Evolutionary conservation across 2,329 filamentous ascomycete genomes (phyloP).

Genomic region (Fusarium lateritium): DNA sequence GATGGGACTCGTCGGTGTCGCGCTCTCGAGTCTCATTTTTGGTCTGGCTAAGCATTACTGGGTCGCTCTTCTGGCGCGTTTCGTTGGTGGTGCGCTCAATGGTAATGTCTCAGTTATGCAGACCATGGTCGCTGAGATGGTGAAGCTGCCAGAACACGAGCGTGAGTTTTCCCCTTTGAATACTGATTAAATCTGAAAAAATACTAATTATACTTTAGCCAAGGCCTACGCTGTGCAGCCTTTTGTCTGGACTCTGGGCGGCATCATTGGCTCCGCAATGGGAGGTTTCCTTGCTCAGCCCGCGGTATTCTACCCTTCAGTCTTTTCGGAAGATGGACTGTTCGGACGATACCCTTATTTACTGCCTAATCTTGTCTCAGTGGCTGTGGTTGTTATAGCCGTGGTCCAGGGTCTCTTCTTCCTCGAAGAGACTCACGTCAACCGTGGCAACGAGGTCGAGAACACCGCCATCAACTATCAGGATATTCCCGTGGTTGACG

Average conservation of each 20-base stretch:
- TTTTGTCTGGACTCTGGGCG: slow-evolving; percentile 89
- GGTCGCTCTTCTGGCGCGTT: slow-evolving; percentile 85
- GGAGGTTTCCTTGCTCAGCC: slow-evolving; percentile 80
- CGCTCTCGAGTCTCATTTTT: slow-evolving; percentile 83
- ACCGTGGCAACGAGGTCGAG: neutral
- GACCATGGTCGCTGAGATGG: slow-evolving; percentile 91
- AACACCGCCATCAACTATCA: slow-evolving; percentile 33
- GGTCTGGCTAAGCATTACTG: slow-evolving; percentile 84
- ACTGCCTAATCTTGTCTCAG: slow-evolving; percentile 65
- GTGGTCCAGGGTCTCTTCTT: slow-evolving; percentile 75
- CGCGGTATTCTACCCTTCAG: slow-evolving; percentile 77
- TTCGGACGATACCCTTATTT: slow-evolving; percentile 76
- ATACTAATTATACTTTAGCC: slow-evolving; percentile 24
- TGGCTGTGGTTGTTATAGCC: slow-evolving; percentile 74
- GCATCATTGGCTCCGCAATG: slow-evolving; percentile 87
- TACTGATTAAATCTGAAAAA: rapidly evolving
- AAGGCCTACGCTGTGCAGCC: slow-evolving; percentile 89
- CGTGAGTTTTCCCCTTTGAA: slow-evolving; percentile 46
- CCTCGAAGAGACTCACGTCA: slow-evolving; percentile 62
- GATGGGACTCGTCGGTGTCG: slow-evolving; percentile 81
- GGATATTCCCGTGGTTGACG: slow-evolving; percentile 38
- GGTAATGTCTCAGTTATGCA: slow-evolving; percentile 92
- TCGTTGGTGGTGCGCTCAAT: slow-evolving; percentile 88
- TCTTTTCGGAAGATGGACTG: slow-evolving; percentile 62
- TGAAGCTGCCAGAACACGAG: slow-evolving; percentile 90